Conservation (phyloP, 257 asterid genomes). For the Datura wrightii region DNA sequence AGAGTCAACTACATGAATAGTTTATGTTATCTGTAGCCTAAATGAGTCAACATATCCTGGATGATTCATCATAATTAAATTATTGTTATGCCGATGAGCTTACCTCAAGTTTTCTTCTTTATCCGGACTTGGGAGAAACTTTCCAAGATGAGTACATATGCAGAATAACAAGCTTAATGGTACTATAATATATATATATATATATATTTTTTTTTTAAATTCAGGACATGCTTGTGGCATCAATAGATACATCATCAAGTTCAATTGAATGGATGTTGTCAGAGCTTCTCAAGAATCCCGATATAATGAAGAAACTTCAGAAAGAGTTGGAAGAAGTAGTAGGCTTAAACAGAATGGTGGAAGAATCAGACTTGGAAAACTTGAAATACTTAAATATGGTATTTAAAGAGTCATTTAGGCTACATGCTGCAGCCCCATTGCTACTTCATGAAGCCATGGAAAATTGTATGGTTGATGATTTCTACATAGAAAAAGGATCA, state of each 20-base stretch:
- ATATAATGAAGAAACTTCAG: slow-evolving; percentile 48
- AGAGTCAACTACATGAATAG: background rate
- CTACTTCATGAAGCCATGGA: slow-evolving; percentile 57
- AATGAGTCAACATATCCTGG: background rate
- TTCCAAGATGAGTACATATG: background rate
- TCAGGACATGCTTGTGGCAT: slow-evolving; percentile 61
- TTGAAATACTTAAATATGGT: slow-evolving; percentile 55
- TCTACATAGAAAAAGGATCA: slow-evolving; percentile 50
- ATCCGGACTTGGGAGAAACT: background rate
- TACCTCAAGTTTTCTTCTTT: background rate
- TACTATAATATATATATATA: background rate
- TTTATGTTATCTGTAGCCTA: background rate
- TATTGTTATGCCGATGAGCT: background rate
- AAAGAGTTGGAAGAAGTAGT: slow-evolving; percentile 52
- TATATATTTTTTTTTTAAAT: background rate
- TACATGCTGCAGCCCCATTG: slow-evolving; percentile 60
- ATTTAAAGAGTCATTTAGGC: slow-evolving; percentile 56
- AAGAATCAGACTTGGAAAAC: slow-evolving; percentile 57
- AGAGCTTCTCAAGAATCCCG: slow-evolving; percentile 52
- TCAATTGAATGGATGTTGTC: slow-evolving; percentile 58
- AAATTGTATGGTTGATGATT: slow-evolving; percentile 47
- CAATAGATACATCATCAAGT: slow-evolving; percentile 60
- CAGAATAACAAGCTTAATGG: background rate
- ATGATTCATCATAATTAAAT: background rate
- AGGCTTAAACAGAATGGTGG: slow-evolving; percentile 55